Conservation (phyloP, 2,329 filamentous ascomycete species). For the Dothistroma septosporum region DNA sequence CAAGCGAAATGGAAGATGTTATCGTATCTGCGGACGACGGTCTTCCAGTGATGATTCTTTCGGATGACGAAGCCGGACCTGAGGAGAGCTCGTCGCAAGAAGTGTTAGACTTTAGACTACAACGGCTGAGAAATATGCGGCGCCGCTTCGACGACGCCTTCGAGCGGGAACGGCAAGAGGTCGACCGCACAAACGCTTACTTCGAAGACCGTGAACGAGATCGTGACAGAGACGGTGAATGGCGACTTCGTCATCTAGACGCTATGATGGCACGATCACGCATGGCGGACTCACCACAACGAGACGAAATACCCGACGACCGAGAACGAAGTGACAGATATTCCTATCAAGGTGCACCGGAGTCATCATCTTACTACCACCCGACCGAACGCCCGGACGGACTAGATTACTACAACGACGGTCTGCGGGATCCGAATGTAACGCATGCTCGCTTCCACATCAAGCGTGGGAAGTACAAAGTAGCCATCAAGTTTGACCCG, state of each 20-base stretch:
- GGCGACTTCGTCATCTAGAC: constrained; percentile 24
- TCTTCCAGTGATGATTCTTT: constrained; percentile 27
- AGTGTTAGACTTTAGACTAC: constrained; percentile 32
- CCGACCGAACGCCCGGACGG: constrained; percentile 9
- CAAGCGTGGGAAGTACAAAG: constrained; percentile 74
- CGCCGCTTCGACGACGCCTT: constrained; percentile 27
- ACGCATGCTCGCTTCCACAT: constrained; percentile 77
- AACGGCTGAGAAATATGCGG: constrained; percentile 28
- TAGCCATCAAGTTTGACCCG: constrained; percentile 80
- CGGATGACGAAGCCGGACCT: constrained; percentile 31
- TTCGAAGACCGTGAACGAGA: constrained; percentile 9
- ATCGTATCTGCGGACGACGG: constrained; percentile 13
- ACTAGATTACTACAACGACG: constrained; percentile 21
- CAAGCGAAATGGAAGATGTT: constrained; percentile 15
- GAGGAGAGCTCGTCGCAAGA: constrained; percentile 33
- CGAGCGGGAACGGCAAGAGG: constrained; percentile 24
- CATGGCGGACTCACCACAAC: constrained; percentile 21
- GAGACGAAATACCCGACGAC: constrained; percentile 20
- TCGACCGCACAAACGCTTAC: constrained; percentile 4
- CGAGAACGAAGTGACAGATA: constrained; percentile 17
- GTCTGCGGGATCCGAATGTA: constrained; percentile 28
- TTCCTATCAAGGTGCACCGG: constrained; percentile 14
- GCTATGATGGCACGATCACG: constrained; percentile 28
- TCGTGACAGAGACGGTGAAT: constrained; percentile 16
- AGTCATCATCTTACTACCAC: constrained; percentile 13